Percentiles rank a stretch among this genome's conserved stretches.
These are phyloP conservation scores for Globisporangium cylindrosporum DNA, from an alignment of 352 stramenopile genomes.

Conservation along the genomic window DNA sequence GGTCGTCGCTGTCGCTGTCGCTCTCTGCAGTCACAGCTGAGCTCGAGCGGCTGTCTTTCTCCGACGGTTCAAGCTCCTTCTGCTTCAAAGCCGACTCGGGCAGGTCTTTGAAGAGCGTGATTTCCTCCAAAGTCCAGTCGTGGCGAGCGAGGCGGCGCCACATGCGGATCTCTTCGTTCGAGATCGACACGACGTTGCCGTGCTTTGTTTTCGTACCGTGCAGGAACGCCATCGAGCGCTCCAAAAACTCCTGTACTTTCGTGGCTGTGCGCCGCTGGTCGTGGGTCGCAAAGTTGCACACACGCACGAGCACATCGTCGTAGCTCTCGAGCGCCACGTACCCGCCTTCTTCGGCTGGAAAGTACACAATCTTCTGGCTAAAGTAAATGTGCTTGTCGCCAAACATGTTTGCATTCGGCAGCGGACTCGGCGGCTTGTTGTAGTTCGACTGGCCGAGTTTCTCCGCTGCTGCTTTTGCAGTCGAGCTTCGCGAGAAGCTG, in stretches of 20 bases:
- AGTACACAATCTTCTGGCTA: constrained; percentile 19
- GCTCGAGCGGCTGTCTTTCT: constrained; percentile 49
- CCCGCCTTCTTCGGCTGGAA: constrained; percentile 24
- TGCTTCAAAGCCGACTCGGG: neutral
- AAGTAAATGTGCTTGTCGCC: constrained; percentile 28
- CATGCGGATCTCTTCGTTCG: constrained; percentile 81
- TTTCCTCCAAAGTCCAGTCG: constrained; percentile 61
- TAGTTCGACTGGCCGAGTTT: constrained; percentile 28
- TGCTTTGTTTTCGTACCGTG: constrained; percentile 65
- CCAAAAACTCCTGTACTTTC: constrained; percentile 77
- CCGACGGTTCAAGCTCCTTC: constrained; percentile 24
- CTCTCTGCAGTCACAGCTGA: constrained; percentile 52
- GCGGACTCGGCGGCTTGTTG: constrained; percentile 18
- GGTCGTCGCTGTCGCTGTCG: constrained; percentile 55
- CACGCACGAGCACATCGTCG: constrained; percentile 70
- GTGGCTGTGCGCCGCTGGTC: constrained; percentile 66
- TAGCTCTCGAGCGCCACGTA: constrained; percentile 71
- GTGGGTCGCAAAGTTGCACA: constrained; percentile 62
- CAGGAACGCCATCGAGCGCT: constrained; percentile 69
- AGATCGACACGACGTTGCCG: constrained; percentile 68
- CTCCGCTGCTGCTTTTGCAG: constrained; percentile 39
- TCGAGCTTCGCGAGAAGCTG: constrained; percentile 58
- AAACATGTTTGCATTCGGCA: constrained; percentile 22
- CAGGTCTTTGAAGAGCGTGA: constrained; percentile 27
- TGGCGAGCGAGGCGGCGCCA: constrained; percentile 69